These are phyloP conservation scores for Galeopsis tetrahit DNA, from an alignment of 257 asterid genomes.

Conservation along the genomic window DNA sequence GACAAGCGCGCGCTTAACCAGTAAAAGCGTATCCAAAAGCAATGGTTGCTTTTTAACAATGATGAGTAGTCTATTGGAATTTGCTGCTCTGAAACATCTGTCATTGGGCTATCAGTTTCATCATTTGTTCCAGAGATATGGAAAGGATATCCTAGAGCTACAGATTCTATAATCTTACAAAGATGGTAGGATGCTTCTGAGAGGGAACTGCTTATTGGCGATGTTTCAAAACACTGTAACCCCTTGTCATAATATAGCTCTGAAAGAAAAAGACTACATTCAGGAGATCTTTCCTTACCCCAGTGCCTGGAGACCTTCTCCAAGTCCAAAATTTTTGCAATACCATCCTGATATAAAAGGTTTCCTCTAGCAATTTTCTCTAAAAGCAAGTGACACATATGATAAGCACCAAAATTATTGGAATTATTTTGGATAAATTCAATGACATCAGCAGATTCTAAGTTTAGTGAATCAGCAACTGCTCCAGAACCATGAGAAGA, in stretches of 20 bases:
- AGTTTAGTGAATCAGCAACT: conserved; percentile 49
- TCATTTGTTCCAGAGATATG: conserved; percentile 42
- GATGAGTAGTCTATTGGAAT: conserved; percentile 38
- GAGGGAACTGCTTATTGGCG: conserved; percentile 50
- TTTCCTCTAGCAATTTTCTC: conserved; percentile 71
- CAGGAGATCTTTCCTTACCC: conserved; percentile 83
- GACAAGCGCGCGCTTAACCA: conserved; percentile 93
- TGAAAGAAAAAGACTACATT: conserved; percentile 85
- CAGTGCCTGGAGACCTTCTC: conserved; percentile 85
- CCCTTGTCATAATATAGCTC: conserved; percentile 90
- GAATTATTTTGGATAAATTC: conserved; percentile 64
- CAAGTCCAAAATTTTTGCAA: conserved; percentile 71
- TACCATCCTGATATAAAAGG: conserved; percentile 59
- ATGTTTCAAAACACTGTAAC: conserved; percentile 58
- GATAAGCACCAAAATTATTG: conserved; percentile 78
- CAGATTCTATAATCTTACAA: conserved; percentile 83
- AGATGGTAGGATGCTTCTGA: conserved; percentile 86
- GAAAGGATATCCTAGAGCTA: conserved; percentile 71
- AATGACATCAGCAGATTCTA: conserved; percentile 61
- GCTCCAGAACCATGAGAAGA: conserved; percentile 46
- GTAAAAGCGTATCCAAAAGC: conserved; percentile 91
- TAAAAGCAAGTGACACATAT: conserved; percentile 78
- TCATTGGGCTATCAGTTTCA: conserved; percentile 37
- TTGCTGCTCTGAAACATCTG: conserved; percentile 45
- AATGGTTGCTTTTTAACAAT: conserved; percentile 49